phyloP scores from a whole-genome alignment of 306 rosid genomes.

The Hylodesmum podocarpum region DNA sequence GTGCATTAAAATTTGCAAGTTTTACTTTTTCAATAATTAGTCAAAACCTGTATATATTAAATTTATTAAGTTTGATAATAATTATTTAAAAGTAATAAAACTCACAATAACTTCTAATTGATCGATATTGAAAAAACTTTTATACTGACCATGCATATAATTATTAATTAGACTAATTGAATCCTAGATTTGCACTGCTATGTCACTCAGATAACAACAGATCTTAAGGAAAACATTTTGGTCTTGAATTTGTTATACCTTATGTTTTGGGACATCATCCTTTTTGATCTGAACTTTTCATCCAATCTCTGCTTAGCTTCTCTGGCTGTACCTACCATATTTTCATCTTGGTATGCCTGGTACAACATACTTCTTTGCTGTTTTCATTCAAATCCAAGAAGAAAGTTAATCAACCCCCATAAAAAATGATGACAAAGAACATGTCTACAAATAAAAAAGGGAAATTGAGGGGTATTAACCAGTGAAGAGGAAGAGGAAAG shows the following conservation, averaged over 20 bases:
- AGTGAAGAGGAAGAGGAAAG: conserved; percentile 39
- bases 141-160: too few relatives aligned
- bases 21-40: too few relatives aligned
- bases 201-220: neutral
- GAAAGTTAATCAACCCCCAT: neutral
- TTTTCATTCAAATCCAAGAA: neutral
- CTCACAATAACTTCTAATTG: neutral
- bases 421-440: neutral
- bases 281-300: conserved; percentile 55
- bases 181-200: neutral
- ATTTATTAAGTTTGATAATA: too few relatives aligned
- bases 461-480: conserved; percentile 10
- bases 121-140: neutral
- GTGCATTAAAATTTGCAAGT: too few relatives aligned
- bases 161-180: too few relatives aligned
- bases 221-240: neutral
- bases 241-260: conserved; percentile 30
- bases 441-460: neutral
- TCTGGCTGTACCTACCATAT: conserved; percentile 61
- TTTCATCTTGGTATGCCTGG: conserved; percentile 45
- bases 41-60: too few relatives aligned
- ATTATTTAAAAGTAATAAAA: too few relatives aligned
- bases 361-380: conserved; percentile 43
- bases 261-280: conserved; percentile 43
- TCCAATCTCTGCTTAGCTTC: conserved; percentile 85